Conservation (phyloP, 441 rosid genomes). For the Eruca vesicaria region DNA sequence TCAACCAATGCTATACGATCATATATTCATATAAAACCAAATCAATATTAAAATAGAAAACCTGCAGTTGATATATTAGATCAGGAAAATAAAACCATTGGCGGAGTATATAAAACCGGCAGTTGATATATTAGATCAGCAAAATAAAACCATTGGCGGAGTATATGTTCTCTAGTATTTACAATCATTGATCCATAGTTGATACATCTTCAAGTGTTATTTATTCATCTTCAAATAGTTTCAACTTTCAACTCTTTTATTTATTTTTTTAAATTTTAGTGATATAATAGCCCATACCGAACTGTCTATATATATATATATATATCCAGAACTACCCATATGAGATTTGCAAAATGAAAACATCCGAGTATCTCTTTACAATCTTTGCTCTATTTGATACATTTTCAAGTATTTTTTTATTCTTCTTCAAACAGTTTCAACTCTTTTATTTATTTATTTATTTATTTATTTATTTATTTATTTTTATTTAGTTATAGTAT, state of each 20-base stretch:
- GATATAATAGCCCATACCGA: too few species aligned
- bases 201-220: not conserved
- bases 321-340: too few species aligned
- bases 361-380: not conserved
- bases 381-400: not conserved
- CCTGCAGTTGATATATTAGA: not conserved
- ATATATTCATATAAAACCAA: not conserved
- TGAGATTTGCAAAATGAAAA: not conserved
- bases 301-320: too few species aligned
- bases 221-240: not conserved
- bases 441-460: not conserved
- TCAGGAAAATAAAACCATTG: too few species aligned
- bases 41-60: not conserved
- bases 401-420: not conserved
- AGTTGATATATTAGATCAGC: too few species aligned
- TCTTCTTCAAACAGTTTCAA: not conserved
- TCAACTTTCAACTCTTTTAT: conserved; percentile 8
- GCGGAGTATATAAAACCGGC: too few species aligned
- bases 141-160: not conserved
- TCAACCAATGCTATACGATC: too few species aligned
- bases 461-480: too few species aligned
- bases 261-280: not conserved
- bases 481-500: too few species aligned
- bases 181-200: not conserved
- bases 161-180: not conserved